A percentile compares a stretch with the other conserved stretches of the same genome.
phyloP scores from a whole-genome alignment of 2,329 filamentous ascomycete genomes.

The Zymoseptoria tritici region DNA sequence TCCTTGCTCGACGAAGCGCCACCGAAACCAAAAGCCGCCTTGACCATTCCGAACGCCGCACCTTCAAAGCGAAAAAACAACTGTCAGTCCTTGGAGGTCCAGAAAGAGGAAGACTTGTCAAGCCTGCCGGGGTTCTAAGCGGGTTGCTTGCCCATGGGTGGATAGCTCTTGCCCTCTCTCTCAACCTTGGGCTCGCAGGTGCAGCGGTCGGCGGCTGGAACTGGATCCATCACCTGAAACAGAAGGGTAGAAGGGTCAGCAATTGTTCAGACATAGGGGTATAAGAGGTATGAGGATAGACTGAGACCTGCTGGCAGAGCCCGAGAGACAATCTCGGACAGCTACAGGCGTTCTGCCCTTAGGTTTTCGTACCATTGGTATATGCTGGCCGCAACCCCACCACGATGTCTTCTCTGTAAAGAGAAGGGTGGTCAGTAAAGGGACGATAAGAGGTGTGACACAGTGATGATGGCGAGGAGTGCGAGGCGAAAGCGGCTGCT shows the following conservation, averaged over 20 bases:
- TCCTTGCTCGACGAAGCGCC: constrained; percentile 15
- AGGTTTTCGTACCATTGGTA: constrained; percentile 43
- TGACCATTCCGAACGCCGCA: constrained; percentile 23
- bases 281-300: not conserved
- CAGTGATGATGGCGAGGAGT: constrained; percentile 1
- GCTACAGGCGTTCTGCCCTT: not conserved
- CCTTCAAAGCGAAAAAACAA: constrained; percentile 14
- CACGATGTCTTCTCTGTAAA: constrained; percentile 28
- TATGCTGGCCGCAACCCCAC: constrained; percentile 29
- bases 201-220: constrained; percentile 56
- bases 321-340: not conserved
- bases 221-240: constrained; percentile 46
- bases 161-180: constrained; percentile 54
- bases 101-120: not conserved
- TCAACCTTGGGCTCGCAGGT: constrained; percentile 57
- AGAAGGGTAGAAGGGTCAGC: not conserved
- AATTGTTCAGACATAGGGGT: not conserved
- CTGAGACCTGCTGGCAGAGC: not conserved
- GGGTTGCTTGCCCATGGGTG: constrained; percentile 47
- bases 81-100: constrained; percentile 3
- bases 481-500: not conserved
- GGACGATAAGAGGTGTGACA: not conserved
- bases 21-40: constrained; percentile 25
- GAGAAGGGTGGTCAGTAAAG: not conserved
- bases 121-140: not conserved